Percentiles rank a stretch among this genome's conserved stretches.
These are phyloP conservation scores for Stygiomarasmius scandens DNA, from an alignment of 1,284 basidiomycete species.

Conservation along the genomic window DNA sequence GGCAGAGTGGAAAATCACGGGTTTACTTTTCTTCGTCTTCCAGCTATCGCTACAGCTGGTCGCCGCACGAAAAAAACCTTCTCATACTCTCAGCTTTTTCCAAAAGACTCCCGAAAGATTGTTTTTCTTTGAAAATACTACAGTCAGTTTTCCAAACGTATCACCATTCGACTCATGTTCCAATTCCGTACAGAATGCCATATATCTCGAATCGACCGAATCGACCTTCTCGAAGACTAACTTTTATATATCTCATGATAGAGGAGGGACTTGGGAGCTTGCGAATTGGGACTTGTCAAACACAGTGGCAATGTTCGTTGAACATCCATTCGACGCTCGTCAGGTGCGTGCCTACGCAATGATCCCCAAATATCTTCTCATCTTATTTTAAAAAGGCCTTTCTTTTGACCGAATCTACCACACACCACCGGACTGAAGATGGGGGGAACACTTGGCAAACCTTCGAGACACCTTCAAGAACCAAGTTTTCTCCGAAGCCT, in stretches of 20 bases:
- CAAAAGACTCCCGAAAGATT: slow-evolving; percentile 77
- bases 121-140: slow-evolving; percentile 92
- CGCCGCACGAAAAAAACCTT: slow-evolving; percentile 31
- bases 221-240: too few relatives aligned
- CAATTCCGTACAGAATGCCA: slow-evolving; percentile 55
- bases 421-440: slow-evolving; percentile 86
- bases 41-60: slow-evolving; percentile 8
- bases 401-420: slow-evolving; percentile 69
- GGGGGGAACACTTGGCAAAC: slow-evolving; percentile 83
- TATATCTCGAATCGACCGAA: slow-evolving; percentile 82
- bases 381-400: slow-evolving; percentile 69
- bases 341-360: slow-evolving; percentile 51
- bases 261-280: slow-evolving; percentile 81
- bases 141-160: slow-evolving; percentile 49
- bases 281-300: slow-evolving; percentile 67
- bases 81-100: slow-evolving; percentile 52
- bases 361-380: not conserved
- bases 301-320: slow-evolving; percentile 73
- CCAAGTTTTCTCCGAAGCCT: slow-evolving; percentile 62
- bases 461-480: slow-evolving; percentile 70
- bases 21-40: slow-evolving; percentile 22
- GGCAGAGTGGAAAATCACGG: too few relatives aligned
- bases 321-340: slow-evolving; percentile 85
- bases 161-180: too few relatives aligned
- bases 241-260: slow-evolving; percentile 84